Base-by-base conservation (phyloP, 148 eudicot genomes). In the Nepenthes mirabilis region DNA sequence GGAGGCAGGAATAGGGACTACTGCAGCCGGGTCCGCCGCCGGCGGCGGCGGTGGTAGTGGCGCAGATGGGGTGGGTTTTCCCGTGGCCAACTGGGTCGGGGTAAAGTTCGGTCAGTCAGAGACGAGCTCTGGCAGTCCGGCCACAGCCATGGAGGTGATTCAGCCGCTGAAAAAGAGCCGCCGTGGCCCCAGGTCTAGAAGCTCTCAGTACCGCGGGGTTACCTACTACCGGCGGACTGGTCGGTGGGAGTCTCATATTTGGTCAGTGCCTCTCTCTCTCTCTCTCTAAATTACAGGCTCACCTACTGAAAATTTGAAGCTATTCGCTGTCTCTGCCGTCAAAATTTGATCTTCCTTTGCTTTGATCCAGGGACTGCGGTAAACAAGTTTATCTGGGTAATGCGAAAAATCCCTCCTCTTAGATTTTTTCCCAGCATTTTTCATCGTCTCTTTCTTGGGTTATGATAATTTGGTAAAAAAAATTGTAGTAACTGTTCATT, bases 221-320 rank as follows among this genome's bases (percentile, higher is more conserved):
- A 90, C 97, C 47, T 90, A 80, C 62, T 90, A 90, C 83, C 82
- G 97, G 74, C 55, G 97, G 10, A 90, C 97, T 56, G 97, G 97
- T 70, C 95, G 97, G 33, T 90, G 97, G 97, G 97, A 90, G 58
- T 90, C 97, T n/a, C 97, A 90, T 56, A 90, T 90, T 60, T 90
- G 97, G 97, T 87, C 52, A 14, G 54, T 55, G 7, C 11, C 11
- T 49, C 52, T 49, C 52, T 55, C 35, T 34, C 57, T 55, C 57
- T 55, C 36, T 52, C 32, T 52, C 14, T 52, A 0, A 34, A 3
- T 9, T 11, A 5, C 32, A 5, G 5, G 32, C 55, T 52, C 14
- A 52, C 2, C 9, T 0, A 23, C 5, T 32, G 8, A 9, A 56
- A 33, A 56, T 9, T 34, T 56, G 12, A 1, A 12, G 6, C 14